Conservation (phyloP, 805 yeast genomes). For the Saccharomycopsis fermentans region DNA sequence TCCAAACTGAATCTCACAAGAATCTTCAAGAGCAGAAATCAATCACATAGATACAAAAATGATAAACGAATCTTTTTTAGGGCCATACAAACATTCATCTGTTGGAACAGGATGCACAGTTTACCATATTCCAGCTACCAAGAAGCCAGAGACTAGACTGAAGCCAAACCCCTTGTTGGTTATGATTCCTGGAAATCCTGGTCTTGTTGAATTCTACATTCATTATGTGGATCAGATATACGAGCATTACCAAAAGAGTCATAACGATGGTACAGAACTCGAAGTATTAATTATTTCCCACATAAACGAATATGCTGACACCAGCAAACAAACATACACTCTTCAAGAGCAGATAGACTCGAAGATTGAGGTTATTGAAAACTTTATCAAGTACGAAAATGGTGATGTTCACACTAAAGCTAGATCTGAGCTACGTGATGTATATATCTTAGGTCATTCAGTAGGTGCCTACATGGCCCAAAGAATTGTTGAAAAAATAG, state of each 20-base stretch:
- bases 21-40: too few relatives aligned
- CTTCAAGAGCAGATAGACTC: slow-evolving; percentile 51
- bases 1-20: too few relatives aligned
- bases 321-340: slow-evolving; percentile 24
- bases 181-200: slow-evolving; percentile 74
- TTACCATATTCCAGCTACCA: slow-evolving; percentile 7
- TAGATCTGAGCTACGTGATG: slow-evolving; percentile 23
- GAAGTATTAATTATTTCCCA: slow-evolving; percentile 57
- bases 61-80: slow-evolving; percentile 1
- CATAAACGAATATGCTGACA: slow-evolving; percentile 8
- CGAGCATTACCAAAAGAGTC: slow-evolving; percentile 22
- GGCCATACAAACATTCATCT: slow-evolving; percentile 3
- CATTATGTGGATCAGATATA: slow-evolving; percentile 41
- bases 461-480: slow-evolving; percentile 61
- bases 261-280: slow-evolving; percentile 24
- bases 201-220: slow-evolving; percentile 53
- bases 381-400: slow-evolving; percentile 22
- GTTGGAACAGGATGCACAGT: slow-evolving; percentile 5
- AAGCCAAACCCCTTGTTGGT: slow-evolving; percentile 33
- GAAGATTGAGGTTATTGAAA: slow-evolving; percentile 40
- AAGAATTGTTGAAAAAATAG: slow-evolving; percentile 29
- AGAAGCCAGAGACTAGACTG: not conserved
- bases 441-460: slow-evolving; percentile 57
- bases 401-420: slow-evolving; percentile 9
- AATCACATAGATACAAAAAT: not conserved